These are phyloP conservation scores for Neurospora intermedia DNA, from an alignment of 495 filamentous ascomycete species.

Conservation along the genomic window DNA sequence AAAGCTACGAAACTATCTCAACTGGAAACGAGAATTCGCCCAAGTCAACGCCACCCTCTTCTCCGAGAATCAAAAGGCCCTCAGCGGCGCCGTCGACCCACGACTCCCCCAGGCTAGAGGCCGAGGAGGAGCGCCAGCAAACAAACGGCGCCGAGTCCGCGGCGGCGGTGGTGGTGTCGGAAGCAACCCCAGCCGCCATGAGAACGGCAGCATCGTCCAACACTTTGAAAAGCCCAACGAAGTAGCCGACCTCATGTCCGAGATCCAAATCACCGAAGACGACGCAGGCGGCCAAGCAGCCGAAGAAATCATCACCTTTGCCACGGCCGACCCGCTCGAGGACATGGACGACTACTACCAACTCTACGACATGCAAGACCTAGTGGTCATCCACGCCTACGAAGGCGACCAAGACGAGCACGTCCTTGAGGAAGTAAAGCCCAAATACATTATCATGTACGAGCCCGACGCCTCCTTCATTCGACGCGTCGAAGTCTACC, in stretches of 20 bases:
- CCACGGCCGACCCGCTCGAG: conserved; percentile 61
- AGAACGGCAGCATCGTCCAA: conserved; percentile 38
- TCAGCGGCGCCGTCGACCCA: conserved; percentile 49
- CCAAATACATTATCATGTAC: conserved; percentile 96
- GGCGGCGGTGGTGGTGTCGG: conserved; percentile 55
- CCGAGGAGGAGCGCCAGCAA: conserved; percentile 49
- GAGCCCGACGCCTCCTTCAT: conserved; percentile 95
- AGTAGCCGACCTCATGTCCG: conserved; percentile 47
- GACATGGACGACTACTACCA: conserved; percentile 87
- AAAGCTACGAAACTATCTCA: conserved; percentile 75
- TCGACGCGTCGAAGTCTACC: conserved; percentile 87
- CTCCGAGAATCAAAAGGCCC: conserved; percentile 66
- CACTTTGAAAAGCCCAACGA: conserved; percentile 40
- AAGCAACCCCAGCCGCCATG: conserved; percentile 33
- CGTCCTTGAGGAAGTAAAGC: conserved; percentile 83
- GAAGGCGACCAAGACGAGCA: conserved; percentile 91
- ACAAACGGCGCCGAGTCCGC: conserved; percentile 82
- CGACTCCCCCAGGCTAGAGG: conserved; percentile 31
- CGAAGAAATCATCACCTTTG: conserved; percentile 49
- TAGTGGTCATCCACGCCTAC: conserved; percentile 85
- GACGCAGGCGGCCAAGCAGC: conserved; percentile 52
- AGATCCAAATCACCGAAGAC: conserved; percentile 70
- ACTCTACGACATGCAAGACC: conserved; percentile 82
- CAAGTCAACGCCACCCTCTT: conserved; percentile 69
- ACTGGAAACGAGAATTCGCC: conserved; percentile 85